Percentiles rank a stretch among this genome's conserved stretches.
These are phyloP conservation scores for Vigna trinervia DNA, from an alignment of 306 rosid species.

Conservation along the genomic window DNA sequence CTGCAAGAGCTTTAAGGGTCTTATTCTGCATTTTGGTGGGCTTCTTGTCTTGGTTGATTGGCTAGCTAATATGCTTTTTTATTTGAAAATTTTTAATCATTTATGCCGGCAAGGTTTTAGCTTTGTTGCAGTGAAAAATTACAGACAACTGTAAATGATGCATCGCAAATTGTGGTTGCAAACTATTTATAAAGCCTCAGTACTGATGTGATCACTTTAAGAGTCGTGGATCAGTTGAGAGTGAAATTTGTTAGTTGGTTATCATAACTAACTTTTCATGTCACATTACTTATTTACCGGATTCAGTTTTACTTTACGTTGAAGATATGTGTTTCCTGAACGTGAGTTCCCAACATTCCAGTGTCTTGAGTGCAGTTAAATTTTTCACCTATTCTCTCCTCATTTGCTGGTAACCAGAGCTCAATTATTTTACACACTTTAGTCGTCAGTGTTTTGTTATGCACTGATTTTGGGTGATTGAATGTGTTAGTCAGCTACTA, in stretches of 20 bases:
- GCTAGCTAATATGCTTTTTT: not conserved
- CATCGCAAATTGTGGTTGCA: not conserved
- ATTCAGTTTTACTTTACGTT: constrained; percentile 2
- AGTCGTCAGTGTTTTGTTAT: not conserved
- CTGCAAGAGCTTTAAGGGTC: not conserved
- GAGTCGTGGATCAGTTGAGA: constrained; percentile 1
- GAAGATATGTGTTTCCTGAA: not conserved
- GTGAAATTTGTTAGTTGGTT: constrained; percentile 32
- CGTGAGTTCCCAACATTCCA: constrained; percentile 13
- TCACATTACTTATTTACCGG: not conserved
- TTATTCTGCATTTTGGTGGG: not conserved
- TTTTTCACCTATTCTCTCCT: constrained; percentile 3
- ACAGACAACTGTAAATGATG: not conserved
- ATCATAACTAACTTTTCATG: not conserved
- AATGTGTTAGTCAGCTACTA: not conserved
- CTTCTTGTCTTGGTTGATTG: constrained; percentile 21
- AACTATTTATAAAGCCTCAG: not conserved
- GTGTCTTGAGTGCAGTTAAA: not conserved
- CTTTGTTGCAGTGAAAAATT: not conserved
- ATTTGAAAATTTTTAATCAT: not conserved
- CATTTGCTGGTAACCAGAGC: constrained; percentile 14
- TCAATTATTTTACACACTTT: not conserved
- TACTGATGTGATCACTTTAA: not conserved
- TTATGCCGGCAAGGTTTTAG: not conserved
- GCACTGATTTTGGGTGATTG: not conserved